Conservation (phyloP, 768 basidiomycete genomes). For the Trametes gibbosa region DNA sequence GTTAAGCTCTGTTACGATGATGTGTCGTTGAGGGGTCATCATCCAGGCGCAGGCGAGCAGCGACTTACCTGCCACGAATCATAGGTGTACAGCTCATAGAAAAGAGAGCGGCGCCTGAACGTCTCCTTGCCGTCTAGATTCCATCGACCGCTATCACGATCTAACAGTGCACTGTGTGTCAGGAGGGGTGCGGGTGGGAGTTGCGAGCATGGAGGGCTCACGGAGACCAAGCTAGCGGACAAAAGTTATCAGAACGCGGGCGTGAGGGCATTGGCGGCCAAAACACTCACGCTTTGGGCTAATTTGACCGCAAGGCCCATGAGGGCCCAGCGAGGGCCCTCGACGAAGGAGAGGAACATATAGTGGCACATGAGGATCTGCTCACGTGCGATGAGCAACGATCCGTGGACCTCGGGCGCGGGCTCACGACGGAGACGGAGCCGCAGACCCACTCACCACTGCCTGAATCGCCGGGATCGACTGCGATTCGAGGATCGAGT, state of each 20-base stretch:
- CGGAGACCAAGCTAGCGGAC: conserved; percentile 59
- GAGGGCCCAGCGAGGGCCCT: conserved; percentile 62
- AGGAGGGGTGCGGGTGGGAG: background rate
- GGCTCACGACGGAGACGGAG: background rate
- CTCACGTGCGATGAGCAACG: conserved; percentile 26
- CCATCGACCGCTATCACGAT: conserved; percentile 69
- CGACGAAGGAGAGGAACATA: conserved; percentile 46
- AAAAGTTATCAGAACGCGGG: conserved; percentile 10
- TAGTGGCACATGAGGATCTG: conserved; percentile 56
- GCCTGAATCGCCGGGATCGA: conserved; percentile 63
- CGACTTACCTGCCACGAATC: conserved; percentile 65
- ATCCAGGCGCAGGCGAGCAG: background rate
- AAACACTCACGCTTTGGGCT: conserved; percentile 56
- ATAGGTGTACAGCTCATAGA: conserved; percentile 66
- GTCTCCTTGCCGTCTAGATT: conserved; percentile 55
- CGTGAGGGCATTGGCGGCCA: conserved; percentile 15
- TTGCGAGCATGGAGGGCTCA: conserved; percentile 36
- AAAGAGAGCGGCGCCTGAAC: conserved; percentile 53
- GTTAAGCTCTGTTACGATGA: conserved; percentile 55
- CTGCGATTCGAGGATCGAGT: conserved; percentile 64
- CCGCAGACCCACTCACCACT: conserved; percentile 41
- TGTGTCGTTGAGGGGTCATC: background rate
- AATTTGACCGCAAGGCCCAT: conserved; percentile 72
- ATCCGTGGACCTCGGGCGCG: conserved; percentile 27
- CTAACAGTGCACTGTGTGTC: conserved; percentile 30